phyloP scores from a whole-genome alignment of 2,329 filamentous ascomycete species.

The Paraphaeosphaeria minitans region DNA sequence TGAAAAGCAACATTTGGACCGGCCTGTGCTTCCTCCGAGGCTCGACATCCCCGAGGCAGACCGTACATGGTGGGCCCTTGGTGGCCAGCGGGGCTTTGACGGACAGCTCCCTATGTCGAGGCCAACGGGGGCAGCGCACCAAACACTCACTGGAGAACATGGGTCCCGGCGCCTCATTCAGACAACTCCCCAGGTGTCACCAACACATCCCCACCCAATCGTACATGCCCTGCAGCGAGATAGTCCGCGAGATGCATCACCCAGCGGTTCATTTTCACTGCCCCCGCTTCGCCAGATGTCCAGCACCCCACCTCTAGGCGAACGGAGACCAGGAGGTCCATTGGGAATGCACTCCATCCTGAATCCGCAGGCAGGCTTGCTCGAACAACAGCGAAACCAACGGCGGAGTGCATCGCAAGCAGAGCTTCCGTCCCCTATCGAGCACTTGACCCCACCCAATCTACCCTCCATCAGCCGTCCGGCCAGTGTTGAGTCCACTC shows the following conservation, averaged over 20 bases:
- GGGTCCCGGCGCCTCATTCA: conserved; percentile 19
- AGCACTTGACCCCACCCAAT: conserved; percentile 42
- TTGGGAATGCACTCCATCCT: conserved; percentile 54
- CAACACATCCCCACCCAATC: conserved; percentile 27
- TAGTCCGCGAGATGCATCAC: conserved; percentile 24
- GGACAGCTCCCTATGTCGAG: conserved; percentile 38
- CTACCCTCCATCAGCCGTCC: conserved; percentile 44
- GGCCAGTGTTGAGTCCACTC: conserved; percentile 40
- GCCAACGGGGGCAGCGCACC: conserved; percentile 25
- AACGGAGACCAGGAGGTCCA: conserved; percentile 40
- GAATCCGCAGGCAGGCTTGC: conserved; percentile 49
- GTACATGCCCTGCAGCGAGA: conserved; percentile 36
- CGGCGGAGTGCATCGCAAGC: conserved; percentile 52
- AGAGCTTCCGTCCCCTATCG: conserved; percentile 48
- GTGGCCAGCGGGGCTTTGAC: conserved; percentile 40
- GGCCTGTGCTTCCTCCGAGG: conserved; percentile 13
- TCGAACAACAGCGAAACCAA: conserved; percentile 36
- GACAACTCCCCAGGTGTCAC: conserved; percentile 36
- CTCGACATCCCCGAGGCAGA: conserved; percentile 19
- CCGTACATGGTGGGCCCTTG: conserved; percentile 44
- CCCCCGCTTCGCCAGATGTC: conserved; percentile 44
- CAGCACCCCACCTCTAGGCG: conserved; percentile 38
- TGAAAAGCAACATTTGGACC: conserved; percentile 26
- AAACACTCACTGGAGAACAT: conserved; percentile 22
- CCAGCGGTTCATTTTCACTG: conserved; percentile 32